Conservation (phyloP, 2,329 filamentous ascomycete genomes). For the Cytospora piceicola region DNA sequence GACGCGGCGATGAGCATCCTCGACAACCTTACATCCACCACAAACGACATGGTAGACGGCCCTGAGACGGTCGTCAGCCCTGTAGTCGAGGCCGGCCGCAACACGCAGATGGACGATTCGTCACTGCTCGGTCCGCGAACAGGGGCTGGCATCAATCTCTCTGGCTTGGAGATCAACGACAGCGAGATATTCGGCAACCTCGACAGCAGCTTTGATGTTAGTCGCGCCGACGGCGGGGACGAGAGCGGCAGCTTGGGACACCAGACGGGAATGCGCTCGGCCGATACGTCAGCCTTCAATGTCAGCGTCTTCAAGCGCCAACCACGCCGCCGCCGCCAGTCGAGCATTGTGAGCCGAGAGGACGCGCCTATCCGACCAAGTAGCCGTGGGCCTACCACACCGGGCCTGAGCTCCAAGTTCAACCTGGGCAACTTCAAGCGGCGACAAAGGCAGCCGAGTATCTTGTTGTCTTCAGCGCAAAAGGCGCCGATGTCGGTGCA, state of each 20-base stretch:
- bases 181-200: constrained; percentile 52
- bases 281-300: constrained; percentile 52
- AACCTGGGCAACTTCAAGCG: constrained; percentile 63
- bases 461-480: constrained; percentile 55
- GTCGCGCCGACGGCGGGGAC: constrained; percentile 19
- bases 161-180: constrained; percentile 53
- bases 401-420: constrained; percentile 53
- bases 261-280: constrained; percentile 38
- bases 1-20: constrained; percentile 45
- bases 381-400: constrained; percentile 53
- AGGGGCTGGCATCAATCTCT: constrained; percentile 43
- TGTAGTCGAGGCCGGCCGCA: constrained; percentile 45
- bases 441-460: constrained; percentile 63
- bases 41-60: constrained; percentile 25
- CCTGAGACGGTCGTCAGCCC: constrained; percentile 32
- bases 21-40: constrained; percentile 40
- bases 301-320: constrained; percentile 52
- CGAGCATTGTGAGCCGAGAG: constrained; percentile 55
- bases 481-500: constrained; percentile 40
- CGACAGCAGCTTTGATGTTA: constrained; percentile 42
- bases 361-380: constrained; percentile 58
- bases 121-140: constrained; percentile 30
- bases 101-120: constrained; percentile 37
- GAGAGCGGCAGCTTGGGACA: constrained; percentile 7
- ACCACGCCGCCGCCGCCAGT: constrained; percentile 46